Conservation (phyloP, 495 filamentous ascomycete species). For the Lineolata rhizophorae region DNA sequence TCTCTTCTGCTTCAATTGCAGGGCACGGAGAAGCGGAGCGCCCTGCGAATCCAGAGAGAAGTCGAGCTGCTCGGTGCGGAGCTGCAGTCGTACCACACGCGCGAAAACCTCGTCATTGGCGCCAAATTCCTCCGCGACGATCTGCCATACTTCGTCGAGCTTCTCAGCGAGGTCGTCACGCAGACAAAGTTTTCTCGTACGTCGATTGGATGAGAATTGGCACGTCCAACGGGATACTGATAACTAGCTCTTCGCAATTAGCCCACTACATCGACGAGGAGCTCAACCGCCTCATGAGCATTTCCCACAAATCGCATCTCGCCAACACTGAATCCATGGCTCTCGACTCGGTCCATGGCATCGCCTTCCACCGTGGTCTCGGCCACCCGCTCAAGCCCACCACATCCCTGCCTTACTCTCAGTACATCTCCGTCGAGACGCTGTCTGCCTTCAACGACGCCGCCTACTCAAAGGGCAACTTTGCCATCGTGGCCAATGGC, state of each 20-base stretch:
- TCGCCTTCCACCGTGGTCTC: constrained; percentile 89
- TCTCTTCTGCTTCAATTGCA: constrained; percentile 24
- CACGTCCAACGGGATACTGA: no score
- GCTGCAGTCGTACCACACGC: constrained; percentile 64
- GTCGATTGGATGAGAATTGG: constrained; percentile 5
- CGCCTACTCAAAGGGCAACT: constrained; percentile 72
- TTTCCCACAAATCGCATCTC: constrained; percentile 45
- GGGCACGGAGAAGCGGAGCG: constrained; percentile 70
- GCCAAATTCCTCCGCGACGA: constrained; percentile 90
- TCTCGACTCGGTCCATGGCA: constrained; percentile 60
- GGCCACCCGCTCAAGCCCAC: constrained; percentile 53
- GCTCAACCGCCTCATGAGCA: constrained; percentile 45
- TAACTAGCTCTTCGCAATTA: constrained; percentile 21
- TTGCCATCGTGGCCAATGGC: constrained; percentile 79
- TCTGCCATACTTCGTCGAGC: constrained; percentile 91
- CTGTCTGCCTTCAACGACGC: constrained; percentile 48
- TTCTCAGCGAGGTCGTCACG: constrained; percentile 75
- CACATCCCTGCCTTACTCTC: constrained; percentile 40
- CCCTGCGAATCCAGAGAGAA: constrained; percentile 82
- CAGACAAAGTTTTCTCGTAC: constrained; percentile 48
- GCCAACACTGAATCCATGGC: constrained; percentile 48
- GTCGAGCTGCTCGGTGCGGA: constrained; percentile 79
- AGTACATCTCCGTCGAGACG: constrained; percentile 52
- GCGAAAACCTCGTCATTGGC: constrained; percentile 77
- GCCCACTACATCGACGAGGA: constrained; percentile 79